Base-by-base conservation (phyloP, 1,284 basidiomycete species). In the Agaricales sp. region DNA sequence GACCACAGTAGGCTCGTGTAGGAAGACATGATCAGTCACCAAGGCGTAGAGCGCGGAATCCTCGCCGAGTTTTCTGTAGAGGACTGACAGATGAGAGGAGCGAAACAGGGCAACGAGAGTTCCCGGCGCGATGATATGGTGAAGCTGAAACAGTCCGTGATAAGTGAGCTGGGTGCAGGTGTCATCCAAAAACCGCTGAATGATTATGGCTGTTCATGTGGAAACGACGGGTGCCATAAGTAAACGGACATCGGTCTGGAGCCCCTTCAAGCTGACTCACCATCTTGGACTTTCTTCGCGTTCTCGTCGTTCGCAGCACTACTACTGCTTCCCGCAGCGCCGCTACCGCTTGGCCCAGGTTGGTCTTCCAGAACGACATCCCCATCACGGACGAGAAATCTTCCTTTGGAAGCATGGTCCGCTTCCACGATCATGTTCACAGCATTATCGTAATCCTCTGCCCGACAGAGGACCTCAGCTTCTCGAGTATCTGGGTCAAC, bases 81-180 rank as follows among this genome's bases (percentile, higher is more conserved):
- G 69, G 2, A 94, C 91, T 0, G 86, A 84, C 8, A 96, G 78
- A 58, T 95, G 92, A 0, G 89, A 90, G 65, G 83, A 91, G 51
- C 92, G 81, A 72, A 94, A 95, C 50, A 94, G 77, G 1, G 88
- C 85, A 21, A 82, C 80, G 21, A 88, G 77, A 2, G 77, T 64
- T 16, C 76, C 74, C 0, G 78, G 73, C 22, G 68, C 56, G 51
- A 82, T 65, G 2, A 70, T 65, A 3, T 78, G 74, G 0, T 77
- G 77, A 48, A 87, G 78, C 43, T 79, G 74, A 61, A 87, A 86
- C 25, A 87, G 70, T 0, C 82, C 92, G 47, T 88, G 76, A 58
- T 93, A 94, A 0, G 91, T 94, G 52, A 95, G 66, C 61, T 95
- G 92, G 1, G 89, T 90, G 47, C 77, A 74, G 0, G 85, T 83